Evolutionary conservation across 257 asterid genomes (phyloP).

Genomic region (Petunia secreta): DNA sequence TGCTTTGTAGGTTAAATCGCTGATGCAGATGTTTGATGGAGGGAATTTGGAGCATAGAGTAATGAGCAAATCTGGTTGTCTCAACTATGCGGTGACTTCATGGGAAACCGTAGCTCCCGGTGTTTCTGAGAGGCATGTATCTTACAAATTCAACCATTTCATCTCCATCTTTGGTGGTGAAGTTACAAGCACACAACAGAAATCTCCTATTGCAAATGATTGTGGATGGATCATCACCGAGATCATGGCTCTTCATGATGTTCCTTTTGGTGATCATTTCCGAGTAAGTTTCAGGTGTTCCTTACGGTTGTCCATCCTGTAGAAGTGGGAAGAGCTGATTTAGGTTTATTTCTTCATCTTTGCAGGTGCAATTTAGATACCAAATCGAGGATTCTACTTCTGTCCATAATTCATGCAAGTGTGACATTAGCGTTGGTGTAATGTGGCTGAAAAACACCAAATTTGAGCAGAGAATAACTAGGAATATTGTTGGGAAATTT

Average conservation of each 20-base stretch:
- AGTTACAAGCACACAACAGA: constrained; percentile 75
- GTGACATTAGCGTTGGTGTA: constrained; percentile 65
- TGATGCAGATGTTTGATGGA: constrained; percentile 79
- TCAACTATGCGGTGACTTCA: constrained; percentile 57
- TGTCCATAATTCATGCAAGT: constrained; percentile 57
- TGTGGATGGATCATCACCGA: constrained; percentile 70
- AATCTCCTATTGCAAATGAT: constrained; percentile 42
- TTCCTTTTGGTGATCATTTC: constrained; percentile 71
- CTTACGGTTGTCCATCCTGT: background rate
- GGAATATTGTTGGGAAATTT: constrained; percentile 58
- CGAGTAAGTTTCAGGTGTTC: constrained; percentile 51
- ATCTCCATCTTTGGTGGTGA: constrained; percentile 82
- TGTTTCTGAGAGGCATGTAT: constrained; percentile 55
- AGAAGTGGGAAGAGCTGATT: background rate
- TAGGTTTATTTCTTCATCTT: background rate
- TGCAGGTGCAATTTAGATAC: constrained; percentile 71
- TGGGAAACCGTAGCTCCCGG: constrained; percentile 58
- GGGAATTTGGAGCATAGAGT: constrained; percentile 76
- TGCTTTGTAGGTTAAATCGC: constrained; percentile 54
- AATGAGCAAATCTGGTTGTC: constrained; percentile 82
- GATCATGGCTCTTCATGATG: constrained; percentile 67
- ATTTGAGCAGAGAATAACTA: constrained; percentile 69
- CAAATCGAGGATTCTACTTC: constrained; percentile 49
- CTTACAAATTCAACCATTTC: constrained; percentile 68
- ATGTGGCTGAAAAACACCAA: constrained; percentile 67